Percentiles rank a stretch among this genome's conserved stretches.
phyloP scores from a whole-genome alignment of 768 basidiomycete genomes.

The Boletus rubropictus region DNA sequence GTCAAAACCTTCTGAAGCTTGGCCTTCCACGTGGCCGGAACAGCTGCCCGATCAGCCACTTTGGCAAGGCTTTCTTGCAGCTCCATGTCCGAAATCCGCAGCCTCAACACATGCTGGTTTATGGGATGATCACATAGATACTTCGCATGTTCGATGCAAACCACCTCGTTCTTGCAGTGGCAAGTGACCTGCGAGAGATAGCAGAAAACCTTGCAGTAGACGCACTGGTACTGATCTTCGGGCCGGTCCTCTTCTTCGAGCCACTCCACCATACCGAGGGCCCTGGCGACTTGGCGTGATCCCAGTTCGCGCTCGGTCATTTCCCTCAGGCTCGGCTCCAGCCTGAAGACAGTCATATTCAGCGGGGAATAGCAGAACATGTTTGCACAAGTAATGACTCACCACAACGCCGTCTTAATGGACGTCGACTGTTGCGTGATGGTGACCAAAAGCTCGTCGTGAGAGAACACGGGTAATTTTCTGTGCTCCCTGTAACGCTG shows the following conservation, averaged over 20 bases:
- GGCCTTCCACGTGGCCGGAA: constrained; percentile 69
- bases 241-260: constrained; percentile 75
- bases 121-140: constrained; percentile 64
- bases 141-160: constrained; percentile 81
- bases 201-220: constrained; percentile 87
- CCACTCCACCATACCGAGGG: constrained; percentile 55
- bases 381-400: constrained; percentile 26
- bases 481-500: constrained; percentile 83
- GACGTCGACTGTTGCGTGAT: constrained; percentile 92
- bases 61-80: constrained; percentile 60
- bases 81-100: constrained; percentile 77
- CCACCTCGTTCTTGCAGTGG: constrained; percentile 68
- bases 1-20: constrained; percentile 63
- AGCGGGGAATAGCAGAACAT: constrained; percentile 17
- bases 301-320: constrained; percentile 83
- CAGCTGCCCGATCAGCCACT: constrained; percentile 63
- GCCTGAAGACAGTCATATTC: constrained; percentile 44
- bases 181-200: constrained; percentile 92
- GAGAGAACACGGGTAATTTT: constrained; percentile 96
- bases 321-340: constrained; percentile 75
- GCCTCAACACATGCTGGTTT: constrained; percentile 59
- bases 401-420: constrained; percentile 93
- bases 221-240: constrained; percentile 96
- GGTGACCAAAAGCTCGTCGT: constrained; percentile 95
- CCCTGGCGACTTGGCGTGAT: constrained; percentile 58